Evolutionary conservation across 202 grass and related monocot genomes (phyloP), one percentile per base, ranked within the genome.

Genomic region (Cymbopogon flexuosus): DNA sequence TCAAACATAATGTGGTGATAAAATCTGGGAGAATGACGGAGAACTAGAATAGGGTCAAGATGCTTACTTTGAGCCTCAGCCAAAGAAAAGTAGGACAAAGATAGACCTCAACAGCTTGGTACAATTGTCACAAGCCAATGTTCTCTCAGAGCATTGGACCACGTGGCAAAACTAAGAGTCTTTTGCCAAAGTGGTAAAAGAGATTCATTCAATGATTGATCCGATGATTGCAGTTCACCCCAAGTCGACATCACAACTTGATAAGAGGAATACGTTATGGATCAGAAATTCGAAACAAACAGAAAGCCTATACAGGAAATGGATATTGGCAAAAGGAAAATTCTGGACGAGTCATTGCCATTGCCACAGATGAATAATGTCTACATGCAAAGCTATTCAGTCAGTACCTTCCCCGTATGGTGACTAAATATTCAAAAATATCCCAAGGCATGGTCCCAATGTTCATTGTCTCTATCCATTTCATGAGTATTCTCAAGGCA

Each of bases 161-260:
- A 90, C 22, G 24, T 90, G 81, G 68, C 79, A 68, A 36, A 77
- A 81, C 61, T 9, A 65, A 63, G 34, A 82, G 42, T 35, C 78
- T 87, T 89, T 79, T 34, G n/a, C 47, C 84, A 83, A 86, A 85
- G 70, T 62, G 52, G 45, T 80, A 76, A 78, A 90, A 78, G 58
- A 88, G 81, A 95, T 92, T 90, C 90, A 95, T 92, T 88, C 73
- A 90, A 96, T 96, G 85, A 92, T 96, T 96, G 90, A 52, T 90
- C 85, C 13, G 51, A 90, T 87, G 80, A 93, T 88, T 86, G 76
- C n/a, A 78, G 63, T 78, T 89, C 84, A 65, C 6, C 51, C 59
- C 62, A 13, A 69, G 42, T 82, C 71, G 71, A 87, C 79, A 84
- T 90, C 84, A 61, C 79, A 81, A 90, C 74, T 88, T 82, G 90